These are phyloP conservation scores for Parachaetomium inaequale DNA, from an alignment of 495 filamentous ascomycete species.

Conservation along the genomic window DNA sequence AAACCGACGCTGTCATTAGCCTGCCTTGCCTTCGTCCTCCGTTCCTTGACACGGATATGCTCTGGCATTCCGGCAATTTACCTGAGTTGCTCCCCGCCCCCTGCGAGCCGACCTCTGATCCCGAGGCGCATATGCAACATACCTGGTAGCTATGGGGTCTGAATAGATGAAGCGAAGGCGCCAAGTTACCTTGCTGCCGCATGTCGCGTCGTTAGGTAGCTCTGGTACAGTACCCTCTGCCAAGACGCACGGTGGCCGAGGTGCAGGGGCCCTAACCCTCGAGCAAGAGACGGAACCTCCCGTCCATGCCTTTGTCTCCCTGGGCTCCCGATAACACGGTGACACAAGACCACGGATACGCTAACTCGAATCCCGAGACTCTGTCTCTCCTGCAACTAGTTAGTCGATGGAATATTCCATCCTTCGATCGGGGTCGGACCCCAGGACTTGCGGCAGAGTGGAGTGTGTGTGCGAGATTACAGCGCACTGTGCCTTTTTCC, in stretches of 20 bases:
- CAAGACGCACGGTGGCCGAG: not conserved
- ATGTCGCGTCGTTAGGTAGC: not conserved
- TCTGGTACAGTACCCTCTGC: conserved; percentile 9
- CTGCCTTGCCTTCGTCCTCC: too few relatives aligned
- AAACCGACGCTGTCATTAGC: too few relatives aligned
- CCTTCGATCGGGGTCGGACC: not conserved
- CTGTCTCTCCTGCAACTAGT: not conserved
- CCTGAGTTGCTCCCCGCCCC: not conserved
- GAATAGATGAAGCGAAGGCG: not conserved
- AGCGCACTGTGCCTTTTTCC: too few relatives aligned
- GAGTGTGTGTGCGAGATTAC: not conserved
- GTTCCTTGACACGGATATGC: too few relatives aligned
- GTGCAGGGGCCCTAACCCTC: not conserved
- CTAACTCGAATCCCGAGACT: not conserved
- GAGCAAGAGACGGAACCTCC: not conserved
- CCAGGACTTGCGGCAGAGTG: not conserved
- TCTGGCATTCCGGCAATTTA: too few relatives aligned
- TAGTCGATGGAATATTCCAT: not conserved
- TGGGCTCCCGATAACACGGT: not conserved
- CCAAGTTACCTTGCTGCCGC: not conserved
- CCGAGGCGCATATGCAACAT: not conserved
- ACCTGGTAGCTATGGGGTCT: not conserved
- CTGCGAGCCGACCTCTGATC: not conserved
- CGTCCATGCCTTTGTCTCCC: not conserved
- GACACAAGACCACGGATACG: not conserved